Evolutionary conservation across 768 basidiomycete genomes (phyloP).

Genomic region (Phaeotremella fagi): DNA sequence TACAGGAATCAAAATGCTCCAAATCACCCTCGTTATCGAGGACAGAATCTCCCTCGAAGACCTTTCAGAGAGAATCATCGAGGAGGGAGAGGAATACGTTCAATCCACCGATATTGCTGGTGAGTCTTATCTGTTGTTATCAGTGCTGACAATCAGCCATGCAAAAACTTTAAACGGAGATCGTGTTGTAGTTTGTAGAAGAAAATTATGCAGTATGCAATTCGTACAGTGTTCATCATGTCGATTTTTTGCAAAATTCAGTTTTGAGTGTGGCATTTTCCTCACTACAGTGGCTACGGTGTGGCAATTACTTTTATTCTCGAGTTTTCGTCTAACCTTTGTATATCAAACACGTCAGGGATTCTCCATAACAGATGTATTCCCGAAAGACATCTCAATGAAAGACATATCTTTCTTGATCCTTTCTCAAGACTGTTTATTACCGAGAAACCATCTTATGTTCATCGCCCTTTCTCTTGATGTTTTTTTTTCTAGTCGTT

Average conservation of each 20-base stretch:
- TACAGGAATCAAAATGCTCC: slow-evolving; percentile 82
- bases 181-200: neutral
- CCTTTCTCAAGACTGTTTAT: no score
- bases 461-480: no score
- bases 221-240: neutral
- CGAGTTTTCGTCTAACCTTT: no score
- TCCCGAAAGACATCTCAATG: no score
- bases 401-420: no score
- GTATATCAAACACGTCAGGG: no score
- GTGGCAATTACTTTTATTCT: no score
- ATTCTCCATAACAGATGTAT: no score
- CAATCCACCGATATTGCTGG: slow-evolving; percentile 85
- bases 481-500: no score
- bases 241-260: neutral
- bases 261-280: neutral
- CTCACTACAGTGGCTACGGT: no score
- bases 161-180: slow-evolving; percentile 39
- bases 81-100: slow-evolving; percentile 57
- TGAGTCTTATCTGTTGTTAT: slow-evolving; percentile 23
- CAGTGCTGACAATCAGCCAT: slow-evolving; percentile 34
- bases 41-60: slow-evolving; percentile 90
- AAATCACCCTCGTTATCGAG: slow-evolving; percentile 67
- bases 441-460: no score
- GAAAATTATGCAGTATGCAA: neutral
- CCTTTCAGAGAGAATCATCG: slow-evolving; percentile 75